Percentiles rank a stretch among this genome's conserved stretches.
Evolutionary conservation across 352 stramenopile species (phyloP).

Genomic region (Phytophthora fragariae): DNA sequence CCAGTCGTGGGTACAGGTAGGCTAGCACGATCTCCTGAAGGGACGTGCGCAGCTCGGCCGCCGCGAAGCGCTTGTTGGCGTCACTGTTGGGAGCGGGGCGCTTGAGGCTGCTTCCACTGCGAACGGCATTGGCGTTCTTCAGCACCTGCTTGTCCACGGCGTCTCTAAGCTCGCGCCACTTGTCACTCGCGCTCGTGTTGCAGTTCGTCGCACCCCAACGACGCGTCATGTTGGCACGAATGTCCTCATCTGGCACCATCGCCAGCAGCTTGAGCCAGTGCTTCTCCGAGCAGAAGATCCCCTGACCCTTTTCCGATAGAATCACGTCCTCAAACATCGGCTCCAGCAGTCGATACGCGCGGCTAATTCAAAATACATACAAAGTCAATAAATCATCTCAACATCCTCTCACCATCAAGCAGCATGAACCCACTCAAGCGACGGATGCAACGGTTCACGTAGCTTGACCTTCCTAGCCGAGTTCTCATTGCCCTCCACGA

Average conservation of each 20-base stretch:
- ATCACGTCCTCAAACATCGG: slow-evolving; percentile 95
- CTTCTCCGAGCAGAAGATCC: slow-evolving; percentile 88
- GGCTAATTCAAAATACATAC: slow-evolving; percentile 44
- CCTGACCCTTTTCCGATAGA: slow-evolving; percentile 92
- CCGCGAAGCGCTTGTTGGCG: slow-evolving; percentile 65
- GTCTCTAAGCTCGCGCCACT: slow-evolving; percentile 90
- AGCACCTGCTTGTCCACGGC: slow-evolving; percentile 70
- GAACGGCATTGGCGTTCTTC: slow-evolving; percentile 63
- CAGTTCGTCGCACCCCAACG: slow-evolving; percentile 65
- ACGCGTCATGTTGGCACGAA: slow-evolving; percentile 66
- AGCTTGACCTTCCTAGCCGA: slow-evolving; percentile 92
- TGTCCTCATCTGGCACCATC: slow-evolving; percentile 93
- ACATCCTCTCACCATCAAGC: not conserved
- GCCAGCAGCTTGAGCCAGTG: slow-evolving; percentile 93
- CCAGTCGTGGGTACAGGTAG: slow-evolving; percentile 97
- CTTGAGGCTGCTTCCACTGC: slow-evolving; percentile 54
- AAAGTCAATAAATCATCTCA: slow-evolving; percentile 2
- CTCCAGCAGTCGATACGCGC: slow-evolving; percentile 95
- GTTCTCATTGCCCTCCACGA: slow-evolving; percentile 93
- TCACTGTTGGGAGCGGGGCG: slow-evolving; percentile 46
- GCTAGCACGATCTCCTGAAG: slow-evolving; percentile 96
- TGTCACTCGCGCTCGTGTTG: slow-evolving; percentile 73
- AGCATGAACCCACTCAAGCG: slow-evolving; percentile 72
- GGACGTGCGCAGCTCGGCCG: slow-evolving; percentile 87
- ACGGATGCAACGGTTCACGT: slow-evolving; percentile 93